Percentiles rank a stretch among this genome's conserved stretches.
Conservation (phyloP, 192 early-diverging fungal species). For the Linnemannia elongata region DNA sequence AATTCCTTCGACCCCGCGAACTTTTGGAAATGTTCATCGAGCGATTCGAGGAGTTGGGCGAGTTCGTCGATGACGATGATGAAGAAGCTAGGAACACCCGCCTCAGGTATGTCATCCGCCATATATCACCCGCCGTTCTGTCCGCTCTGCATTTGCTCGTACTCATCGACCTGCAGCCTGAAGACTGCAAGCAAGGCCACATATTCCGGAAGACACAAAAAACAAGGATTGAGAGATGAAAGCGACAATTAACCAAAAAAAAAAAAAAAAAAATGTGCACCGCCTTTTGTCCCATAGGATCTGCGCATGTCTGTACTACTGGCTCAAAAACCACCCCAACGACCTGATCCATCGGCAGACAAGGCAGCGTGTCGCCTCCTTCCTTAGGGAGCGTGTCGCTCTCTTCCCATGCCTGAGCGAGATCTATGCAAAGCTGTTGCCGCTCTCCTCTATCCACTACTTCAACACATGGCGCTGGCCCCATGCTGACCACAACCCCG, state of each 20-base stretch:
- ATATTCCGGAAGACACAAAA: neutral
- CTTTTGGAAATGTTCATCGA: slow-evolving; percentile 52
- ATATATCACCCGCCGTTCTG: neutral
- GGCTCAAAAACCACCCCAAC: slow-evolving; percentile 56
- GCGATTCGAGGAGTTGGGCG: slow-evolving; percentile 44
- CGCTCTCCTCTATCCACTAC: slow-evolving; percentile 42
- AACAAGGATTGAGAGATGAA: neutral
- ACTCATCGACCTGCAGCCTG: neutral
- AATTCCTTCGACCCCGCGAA: slow-evolving; percentile 54
- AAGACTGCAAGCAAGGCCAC: neutral
- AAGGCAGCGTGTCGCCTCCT: slow-evolving; percentile 29
- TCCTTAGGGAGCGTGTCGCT: slow-evolving; percentile 34
- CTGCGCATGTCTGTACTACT: slow-evolving; percentile 33
- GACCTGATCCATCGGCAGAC: slow-evolving; percentile 59
- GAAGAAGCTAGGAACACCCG: slow-evolving; percentile 37
- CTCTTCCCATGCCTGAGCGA: slow-evolving; percentile 43
- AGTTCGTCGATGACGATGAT: slow-evolving; percentile 37
- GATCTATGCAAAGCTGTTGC: slow-evolving; percentile 39
- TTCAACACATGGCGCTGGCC: slow-evolving; percentile 39
- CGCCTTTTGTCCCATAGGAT: slow-evolving; percentile 22
- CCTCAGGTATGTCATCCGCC: slow-evolving; percentile 23
- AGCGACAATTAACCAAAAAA: neutral
- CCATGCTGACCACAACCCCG: neutral
- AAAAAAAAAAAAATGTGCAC: neutral
- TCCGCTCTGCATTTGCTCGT: neutral